Evolutionary conservation across 306 rosid genomes (phyloP).

Genomic region (Crotalaria pallida): DNA sequence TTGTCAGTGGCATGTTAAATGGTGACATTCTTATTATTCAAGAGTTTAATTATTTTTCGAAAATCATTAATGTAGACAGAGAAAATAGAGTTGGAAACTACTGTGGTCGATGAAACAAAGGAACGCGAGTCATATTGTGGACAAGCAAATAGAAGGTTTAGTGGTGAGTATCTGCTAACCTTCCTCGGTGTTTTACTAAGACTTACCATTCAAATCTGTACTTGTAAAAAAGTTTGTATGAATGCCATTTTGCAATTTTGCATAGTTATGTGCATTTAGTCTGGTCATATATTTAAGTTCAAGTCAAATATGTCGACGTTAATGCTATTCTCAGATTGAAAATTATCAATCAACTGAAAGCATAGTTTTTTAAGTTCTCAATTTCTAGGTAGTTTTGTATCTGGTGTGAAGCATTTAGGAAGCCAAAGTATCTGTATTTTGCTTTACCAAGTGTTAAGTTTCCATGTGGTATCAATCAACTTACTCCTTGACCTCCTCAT

Average conservation of each 20-base stretch:
- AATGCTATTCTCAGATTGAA: neutral
- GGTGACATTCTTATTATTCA: neutral
- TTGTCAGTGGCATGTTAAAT: slow-evolving; percentile 1
- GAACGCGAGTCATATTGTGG: slow-evolving; percentile 91
- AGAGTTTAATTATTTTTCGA: slow-evolving; percentile 18
- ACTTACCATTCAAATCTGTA: slow-evolving; percentile 6
- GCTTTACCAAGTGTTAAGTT: neutral
- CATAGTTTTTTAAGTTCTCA: neutral
- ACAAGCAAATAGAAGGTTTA: slow-evolving; percentile 86
- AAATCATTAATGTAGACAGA: slow-evolving; percentile 56
- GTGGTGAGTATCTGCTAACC: slow-evolving; percentile 61
- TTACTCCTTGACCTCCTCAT: slow-evolving; percentile 24
- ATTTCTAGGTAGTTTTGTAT: neutral
- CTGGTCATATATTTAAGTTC: neutral
- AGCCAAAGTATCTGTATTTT: neutral
- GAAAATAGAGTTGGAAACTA: slow-evolving; percentile 97
- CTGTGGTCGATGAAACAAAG: slow-evolving; percentile 98
- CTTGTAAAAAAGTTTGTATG: neutral
- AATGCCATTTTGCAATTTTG: neutral
- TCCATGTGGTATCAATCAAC: neutral
- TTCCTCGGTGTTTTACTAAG: neutral
- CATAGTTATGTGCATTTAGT: neutral
- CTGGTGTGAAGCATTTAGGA: slow-evolving; percentile 3
- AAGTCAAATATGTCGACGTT: neutral
- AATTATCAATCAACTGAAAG: neutral